Evolutionary conservation across 805 yeast genomes (phyloP), one percentile per base, ranked within the genome.

Genomic region (Kodamaea sagamina): DNA sequence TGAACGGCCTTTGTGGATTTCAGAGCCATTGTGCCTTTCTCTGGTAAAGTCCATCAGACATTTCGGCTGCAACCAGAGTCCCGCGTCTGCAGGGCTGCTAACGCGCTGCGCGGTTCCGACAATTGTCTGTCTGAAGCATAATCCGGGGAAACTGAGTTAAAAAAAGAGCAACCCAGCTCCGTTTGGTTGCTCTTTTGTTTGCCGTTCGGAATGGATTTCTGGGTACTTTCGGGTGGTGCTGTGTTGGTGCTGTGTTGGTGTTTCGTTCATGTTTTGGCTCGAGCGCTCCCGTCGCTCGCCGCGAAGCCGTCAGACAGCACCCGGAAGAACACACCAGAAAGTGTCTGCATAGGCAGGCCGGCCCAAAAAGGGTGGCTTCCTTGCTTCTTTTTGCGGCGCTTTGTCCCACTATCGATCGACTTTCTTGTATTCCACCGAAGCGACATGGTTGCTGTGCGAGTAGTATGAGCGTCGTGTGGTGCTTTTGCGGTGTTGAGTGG

Each of bases 61-160:
- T 21, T 21, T 21, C 8, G 24, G 24, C 24, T 21, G 24, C 24
- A 21, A n/a, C n/a, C n/a, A n/a, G n/a, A n/a, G n/a, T n/a, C n/a
- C n/a, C n/a, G n/a, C n/a, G n/a, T n/a, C n/a, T n/a, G n/a, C n/a
- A n/a, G n/a, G n/a, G n/a, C n/a, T n/a, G n/a, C n/a, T n/a, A n/a
- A n/a, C n/a, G n/a, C n/a, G n/a, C n/a, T n/a, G n/a, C n/a, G n/a
- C n/a, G n/a, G n/a, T n/a, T n/a, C n/a, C n/a, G 34, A 29, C 34
- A 29, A 5, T 13, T 15, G 34, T 13, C 34, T 29, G 34, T 29
- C 34, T 29, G 34, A 29, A 29, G 24, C 8, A 29, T 17, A 29
- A 29, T 29, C 34, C 34, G 34, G 34, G 34, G 34, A 29, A 29
- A 29, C 34, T 13, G 34, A 17, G 34, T 29, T 29, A 12, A 13